phyloP scores from a whole-genome alignment of 768 basidiomycete genomes.

The Pisolithus tinctorius region DNA sequence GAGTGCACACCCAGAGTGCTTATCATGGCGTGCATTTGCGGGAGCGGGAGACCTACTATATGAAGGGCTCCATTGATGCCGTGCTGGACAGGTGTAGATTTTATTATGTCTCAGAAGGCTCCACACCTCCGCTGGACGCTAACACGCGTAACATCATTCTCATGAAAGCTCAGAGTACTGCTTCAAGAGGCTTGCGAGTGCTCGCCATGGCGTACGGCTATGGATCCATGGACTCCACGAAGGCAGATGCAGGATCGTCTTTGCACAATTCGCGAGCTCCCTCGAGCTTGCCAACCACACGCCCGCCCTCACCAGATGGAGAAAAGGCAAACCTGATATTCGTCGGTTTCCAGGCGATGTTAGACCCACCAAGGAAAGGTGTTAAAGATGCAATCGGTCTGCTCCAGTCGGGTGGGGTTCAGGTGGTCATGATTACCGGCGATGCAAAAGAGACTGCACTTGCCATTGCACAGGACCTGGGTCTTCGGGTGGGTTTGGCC shows the following conservation, averaged over 20 bases:
- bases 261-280: conserved; percentile 7
- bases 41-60: conserved; percentile 82
- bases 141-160: conserved; percentile 63
- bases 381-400: conserved; percentile 85
- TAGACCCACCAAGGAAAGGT: conserved; percentile 89
- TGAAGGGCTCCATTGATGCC: conserved; percentile 88
- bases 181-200: conserved; percentile 74
- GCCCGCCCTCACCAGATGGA: conserved; percentile 29
- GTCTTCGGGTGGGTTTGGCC: conserved; percentile 55
- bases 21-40: conserved; percentile 31
- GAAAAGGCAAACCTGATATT: conserved; percentile 64
- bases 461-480: conserved; percentile 81
- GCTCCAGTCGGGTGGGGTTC: conserved; percentile 80
- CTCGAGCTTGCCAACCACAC: conserved; percentile 18
- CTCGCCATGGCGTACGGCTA: conserved; percentile 90
- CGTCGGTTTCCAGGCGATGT: conserved; percentile 91
- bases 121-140: conserved; percentile 72
- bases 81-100: conserved; percentile 82
- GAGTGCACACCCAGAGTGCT: conserved; percentile 41
- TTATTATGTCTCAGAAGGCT: conserved; percentile 87
- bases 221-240: conserved; percentile 43
- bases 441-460: conserved; percentile 89
- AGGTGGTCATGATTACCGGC: conserved; percentile 98
- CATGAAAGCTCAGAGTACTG: conserved; percentile 62
- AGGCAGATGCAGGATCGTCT: conserved; percentile 13